These are phyloP conservation scores for Tetrahymena malaccensis DNA, from an alignment of 73 alveolate species.

Conservation along the genomic window DNA sequence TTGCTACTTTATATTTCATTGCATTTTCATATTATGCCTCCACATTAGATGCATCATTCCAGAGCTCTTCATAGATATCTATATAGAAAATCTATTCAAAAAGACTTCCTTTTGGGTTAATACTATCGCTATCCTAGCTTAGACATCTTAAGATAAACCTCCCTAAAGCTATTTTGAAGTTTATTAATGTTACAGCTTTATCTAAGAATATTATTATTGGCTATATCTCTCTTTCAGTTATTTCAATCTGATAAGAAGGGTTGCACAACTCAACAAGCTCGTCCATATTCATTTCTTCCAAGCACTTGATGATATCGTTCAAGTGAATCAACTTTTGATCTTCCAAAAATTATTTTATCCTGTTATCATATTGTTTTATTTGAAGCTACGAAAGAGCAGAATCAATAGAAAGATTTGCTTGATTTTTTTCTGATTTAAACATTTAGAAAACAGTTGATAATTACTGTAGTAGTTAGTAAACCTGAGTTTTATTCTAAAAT, in stretches of 20 bases:
- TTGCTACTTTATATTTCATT: neutral
- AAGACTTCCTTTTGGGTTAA: neutral
- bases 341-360: neutral
- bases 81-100: neutral
- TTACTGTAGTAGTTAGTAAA: neutral
- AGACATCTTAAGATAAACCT: neutral
- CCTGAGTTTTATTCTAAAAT: neutral
- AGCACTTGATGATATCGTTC: neutral
- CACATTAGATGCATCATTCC: neutral
- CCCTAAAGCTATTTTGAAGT: neutral
- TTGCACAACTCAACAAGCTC: neutral
- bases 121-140: neutral
- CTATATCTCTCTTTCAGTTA: neutral
- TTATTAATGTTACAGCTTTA: neutral
- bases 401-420: neutral
- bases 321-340: neutral
- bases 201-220: neutral
- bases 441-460: neutral
- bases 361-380: neutral
- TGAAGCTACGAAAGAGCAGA: neutral
- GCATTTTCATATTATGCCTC: neutral
- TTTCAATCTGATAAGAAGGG: neutral
- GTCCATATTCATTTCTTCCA: neutral
- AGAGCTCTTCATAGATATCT: neutral
- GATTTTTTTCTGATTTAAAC: neutral